Evolutionary conservation across 2,329 filamentous ascomycete species (phyloP).

Genomic region (Hypomyces perniciosus): DNA sequence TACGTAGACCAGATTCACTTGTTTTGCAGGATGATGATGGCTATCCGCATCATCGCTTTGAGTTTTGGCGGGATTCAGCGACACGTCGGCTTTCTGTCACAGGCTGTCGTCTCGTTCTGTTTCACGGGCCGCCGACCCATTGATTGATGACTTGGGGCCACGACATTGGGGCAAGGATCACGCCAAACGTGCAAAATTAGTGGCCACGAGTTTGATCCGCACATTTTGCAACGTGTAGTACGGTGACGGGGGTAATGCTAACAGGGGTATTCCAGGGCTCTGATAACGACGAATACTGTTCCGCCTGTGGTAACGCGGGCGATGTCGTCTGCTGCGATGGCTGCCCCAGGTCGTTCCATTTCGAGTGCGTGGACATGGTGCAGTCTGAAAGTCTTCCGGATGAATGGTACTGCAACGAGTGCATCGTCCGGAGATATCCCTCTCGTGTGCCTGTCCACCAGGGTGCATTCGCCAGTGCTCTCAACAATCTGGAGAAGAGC

Average conservation of each 20-base stretch:
- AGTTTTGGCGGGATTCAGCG: not conserved
- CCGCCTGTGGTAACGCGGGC: conserved; percentile 75
- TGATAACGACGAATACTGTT: conserved; percentile 88
- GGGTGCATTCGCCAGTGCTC: conserved; percentile 56
- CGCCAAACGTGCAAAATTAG: conserved; percentile 10
- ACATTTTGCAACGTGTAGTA: conserved; percentile 13
- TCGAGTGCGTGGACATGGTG: conserved; percentile 79
- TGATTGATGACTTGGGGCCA: conserved; percentile 11
- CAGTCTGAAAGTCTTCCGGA: conserved; percentile 60
- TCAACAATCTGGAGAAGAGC: conserved; percentile 59
- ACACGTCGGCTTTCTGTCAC: conserved; percentile 5
- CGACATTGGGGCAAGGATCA: conserved; percentile 15
- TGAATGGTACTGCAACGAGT: conserved; percentile 82
- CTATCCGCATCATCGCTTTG: not conserved
- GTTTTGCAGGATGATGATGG: not conserved
- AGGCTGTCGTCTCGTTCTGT: conserved; percentile 5
- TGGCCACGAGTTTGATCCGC: conserved; percentile 9
- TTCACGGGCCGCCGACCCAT: not conserved
- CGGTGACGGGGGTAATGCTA: conserved; percentile 23
- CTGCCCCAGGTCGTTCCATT: conserved; percentile 85
- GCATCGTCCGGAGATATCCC: conserved; percentile 46
- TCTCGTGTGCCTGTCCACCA: conserved; percentile 40
- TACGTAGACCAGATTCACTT: conserved; percentile 32
- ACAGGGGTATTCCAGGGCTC: conserved; percentile 26
- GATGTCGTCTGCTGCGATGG: conserved; percentile 90